phyloP scores from a whole-genome alignment of 768 basidiomycete species.

The Suillus subluteus region DNA sequence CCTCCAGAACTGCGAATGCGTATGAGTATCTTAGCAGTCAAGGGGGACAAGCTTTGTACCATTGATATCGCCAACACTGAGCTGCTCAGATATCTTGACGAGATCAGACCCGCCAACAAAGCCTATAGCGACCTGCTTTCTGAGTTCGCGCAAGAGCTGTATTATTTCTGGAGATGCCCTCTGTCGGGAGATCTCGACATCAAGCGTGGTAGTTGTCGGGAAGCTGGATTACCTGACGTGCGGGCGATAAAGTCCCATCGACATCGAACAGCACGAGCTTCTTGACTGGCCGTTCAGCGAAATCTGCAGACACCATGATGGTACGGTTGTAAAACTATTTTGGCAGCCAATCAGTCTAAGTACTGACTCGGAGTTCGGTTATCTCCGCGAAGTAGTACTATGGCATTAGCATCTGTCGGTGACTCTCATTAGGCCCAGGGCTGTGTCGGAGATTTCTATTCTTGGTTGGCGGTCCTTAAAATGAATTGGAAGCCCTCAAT shows the following conservation, averaged over 20 bases:
- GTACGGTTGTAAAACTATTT: neutral
- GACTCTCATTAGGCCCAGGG: conserved; percentile 9
- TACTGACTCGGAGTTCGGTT: neutral
- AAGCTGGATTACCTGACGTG: conserved; percentile 58
- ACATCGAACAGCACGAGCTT: conserved; percentile 84
- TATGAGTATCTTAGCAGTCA: conserved; percentile 5
- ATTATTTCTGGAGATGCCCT: conserved; percentile 68
- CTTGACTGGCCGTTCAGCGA: conserved; percentile 63
- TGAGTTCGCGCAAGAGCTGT: conserved; percentile 64
- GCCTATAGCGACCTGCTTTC: conserved; percentile 77
- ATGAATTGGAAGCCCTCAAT: neutral
- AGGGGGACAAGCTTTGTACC: conserved; percentile 43
- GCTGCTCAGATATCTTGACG: conserved; percentile 86
- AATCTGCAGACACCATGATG: conserved; percentile 58
- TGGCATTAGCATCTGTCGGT: conserved; percentile 9
- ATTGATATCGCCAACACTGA: conserved; percentile 56
- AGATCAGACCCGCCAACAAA: conserved; percentile 96
- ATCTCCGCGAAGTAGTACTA: neutral
- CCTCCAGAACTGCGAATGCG: conserved; percentile 58
- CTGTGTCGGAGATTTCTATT: neutral
- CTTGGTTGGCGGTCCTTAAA: neutral
- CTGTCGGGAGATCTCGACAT: conserved; percentile 40
- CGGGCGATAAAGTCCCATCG: conserved; percentile 71
- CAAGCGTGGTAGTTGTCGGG: conserved; percentile 13
- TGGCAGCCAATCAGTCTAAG: neutral